Conservation (phyloP, 73 alveolate genomes). For the Effrenium voratum region DNA sequence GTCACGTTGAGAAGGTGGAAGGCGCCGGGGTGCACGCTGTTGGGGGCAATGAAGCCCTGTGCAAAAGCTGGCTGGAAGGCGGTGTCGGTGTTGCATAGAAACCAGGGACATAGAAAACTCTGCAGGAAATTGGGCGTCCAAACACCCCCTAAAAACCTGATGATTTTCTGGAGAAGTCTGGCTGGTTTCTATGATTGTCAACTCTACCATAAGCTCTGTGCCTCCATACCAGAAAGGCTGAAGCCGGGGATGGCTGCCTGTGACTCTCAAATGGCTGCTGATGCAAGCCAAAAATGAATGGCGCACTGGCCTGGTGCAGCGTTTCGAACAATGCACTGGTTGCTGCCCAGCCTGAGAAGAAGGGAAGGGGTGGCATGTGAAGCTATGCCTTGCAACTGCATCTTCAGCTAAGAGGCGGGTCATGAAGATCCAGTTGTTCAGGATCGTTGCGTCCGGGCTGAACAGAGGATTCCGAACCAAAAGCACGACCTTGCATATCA, state of each 20-base stretch:
- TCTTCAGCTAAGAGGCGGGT: slow-evolving; percentile 33
- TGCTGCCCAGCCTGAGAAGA: slow-evolving; percentile 57
- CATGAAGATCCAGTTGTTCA: slow-evolving; percentile 41
- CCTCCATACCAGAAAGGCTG: slow-evolving; percentile 51
- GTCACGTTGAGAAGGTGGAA: slow-evolving; percentile 57
- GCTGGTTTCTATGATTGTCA: no score
- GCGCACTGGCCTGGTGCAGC: slow-evolving; percentile 45
- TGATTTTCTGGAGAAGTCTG: no score
- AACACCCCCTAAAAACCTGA: no score
- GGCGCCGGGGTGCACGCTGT: slow-evolving; percentile 54
- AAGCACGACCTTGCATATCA: slow-evolving; percentile 51
- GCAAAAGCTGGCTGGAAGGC: no score
- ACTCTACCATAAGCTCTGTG: not conserved
- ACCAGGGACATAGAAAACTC: no score
- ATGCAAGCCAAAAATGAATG: not conserved
- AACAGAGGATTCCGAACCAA: slow-evolving; percentile 47
- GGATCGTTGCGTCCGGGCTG: slow-evolving; percentile 16
- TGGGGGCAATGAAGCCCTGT: slow-evolving; percentile 30
- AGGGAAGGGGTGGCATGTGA: not conserved
- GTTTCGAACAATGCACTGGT: not conserved
- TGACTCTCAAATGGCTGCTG: not conserved
- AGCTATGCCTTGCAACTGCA: not conserved
- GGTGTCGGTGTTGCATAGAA: no score
- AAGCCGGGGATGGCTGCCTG: slow-evolving; percentile 60
- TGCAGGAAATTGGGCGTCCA: no score